Conservation (phyloP, 352 stramenopile genomes). For the Phytopythium ostracodes region DNA sequence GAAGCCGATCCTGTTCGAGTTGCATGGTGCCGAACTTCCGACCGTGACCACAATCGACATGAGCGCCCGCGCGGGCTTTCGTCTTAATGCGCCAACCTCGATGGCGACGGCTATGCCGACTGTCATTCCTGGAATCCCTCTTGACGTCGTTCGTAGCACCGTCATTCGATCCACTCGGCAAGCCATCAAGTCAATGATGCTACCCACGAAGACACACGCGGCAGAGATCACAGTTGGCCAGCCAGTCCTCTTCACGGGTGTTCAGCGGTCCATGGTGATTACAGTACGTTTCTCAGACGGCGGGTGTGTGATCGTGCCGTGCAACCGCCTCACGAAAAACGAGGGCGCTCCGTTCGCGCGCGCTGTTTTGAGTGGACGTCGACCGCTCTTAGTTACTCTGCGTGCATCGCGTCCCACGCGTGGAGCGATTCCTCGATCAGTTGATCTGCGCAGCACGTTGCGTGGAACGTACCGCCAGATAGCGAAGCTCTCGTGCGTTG, state of each 20-base stretch:
- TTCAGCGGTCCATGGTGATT: constrained; percentile 44
- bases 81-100: background rate
- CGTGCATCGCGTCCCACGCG: constrained; percentile 27
- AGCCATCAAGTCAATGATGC: constrained; percentile 8
- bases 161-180: constrained; percentile 1
- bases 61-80: constrained; percentile 11
- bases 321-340: constrained; percentile 37
- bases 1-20: constrained; percentile 68
- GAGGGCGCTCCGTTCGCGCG: constrained; percentile 46
- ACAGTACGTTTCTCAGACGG: constrained; percentile 60
- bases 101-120: background rate
- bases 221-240: constrained; percentile 29
- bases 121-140: background rate
- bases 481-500: constrained; percentile 51
- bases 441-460: constrained; percentile 44
- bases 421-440: constrained; percentile 16
- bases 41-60: constrained; percentile 52
- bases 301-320: constrained; percentile 41
- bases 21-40: constrained; percentile 56
- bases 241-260: constrained; percentile 33
- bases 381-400: constrained; percentile 52
- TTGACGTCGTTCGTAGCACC: background rate
- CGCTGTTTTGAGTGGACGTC: constrained; percentile 44
- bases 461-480: constrained; percentile 59
- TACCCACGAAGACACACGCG: constrained; percentile 11